A percentile compares a stretch with the other conserved stretches of the same genome.
phyloP scores from a whole-genome alignment of 495 filamentous ascomycete species.

The Tuber magnatum region DNA sequence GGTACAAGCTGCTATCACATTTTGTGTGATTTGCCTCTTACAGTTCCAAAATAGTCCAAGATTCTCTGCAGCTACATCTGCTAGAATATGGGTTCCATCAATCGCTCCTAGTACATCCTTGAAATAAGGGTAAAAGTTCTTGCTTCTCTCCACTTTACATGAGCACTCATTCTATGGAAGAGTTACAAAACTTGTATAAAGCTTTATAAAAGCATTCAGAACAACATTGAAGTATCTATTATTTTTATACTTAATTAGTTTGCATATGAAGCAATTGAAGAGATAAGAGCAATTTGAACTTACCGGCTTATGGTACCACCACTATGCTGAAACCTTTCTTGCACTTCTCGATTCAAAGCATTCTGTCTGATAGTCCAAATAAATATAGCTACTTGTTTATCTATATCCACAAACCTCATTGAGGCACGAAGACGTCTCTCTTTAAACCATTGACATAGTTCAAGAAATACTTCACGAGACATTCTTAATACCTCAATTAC shows the following conservation, averaged over 20 bases:
- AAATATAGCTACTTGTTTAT: not conserved
- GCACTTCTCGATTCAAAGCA: not conserved
- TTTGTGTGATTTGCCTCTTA: constrained; percentile 1
- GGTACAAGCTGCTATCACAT: constrained; percentile 14
- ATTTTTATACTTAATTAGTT: not conserved
- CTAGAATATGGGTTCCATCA: constrained; percentile 28
- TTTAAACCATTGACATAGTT: no score
- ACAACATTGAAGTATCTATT: not conserved
- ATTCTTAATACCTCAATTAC: no score
- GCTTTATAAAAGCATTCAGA: not conserved
- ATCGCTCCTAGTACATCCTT: constrained; percentile 20
- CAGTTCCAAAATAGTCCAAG: no score
- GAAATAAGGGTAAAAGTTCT: constrained; percentile 22
- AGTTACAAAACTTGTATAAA: no score
- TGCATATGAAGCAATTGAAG: not conserved
- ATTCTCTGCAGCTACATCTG: not conserved
- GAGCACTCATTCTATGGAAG: no score
- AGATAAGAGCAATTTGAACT: not conserved
- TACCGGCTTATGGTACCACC: not conserved
- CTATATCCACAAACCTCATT: no score
- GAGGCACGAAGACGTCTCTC: no score
- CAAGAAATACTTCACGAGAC: no score
- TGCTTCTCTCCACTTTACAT: not conserved
- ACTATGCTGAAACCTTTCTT: constrained; percentile 1
- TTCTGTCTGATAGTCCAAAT: not conserved